phyloP scores from a whole-genome alignment of 1,284 basidiomycete species.

The Cryptococcus sp. region DNA sequence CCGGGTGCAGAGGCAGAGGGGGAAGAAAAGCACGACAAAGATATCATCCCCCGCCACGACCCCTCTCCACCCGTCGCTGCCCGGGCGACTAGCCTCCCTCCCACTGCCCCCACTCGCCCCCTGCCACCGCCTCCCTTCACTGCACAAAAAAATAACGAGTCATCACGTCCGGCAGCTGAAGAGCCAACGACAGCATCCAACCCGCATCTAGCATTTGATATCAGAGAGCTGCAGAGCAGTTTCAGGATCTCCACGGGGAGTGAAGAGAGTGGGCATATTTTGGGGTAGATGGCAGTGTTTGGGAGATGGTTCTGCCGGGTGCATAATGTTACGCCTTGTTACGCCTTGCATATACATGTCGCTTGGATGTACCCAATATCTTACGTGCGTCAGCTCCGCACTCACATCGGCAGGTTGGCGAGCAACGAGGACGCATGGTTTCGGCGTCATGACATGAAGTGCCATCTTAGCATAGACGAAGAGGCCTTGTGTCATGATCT shows the following conservation, averaged over 20 bases:
- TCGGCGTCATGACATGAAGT: no score
- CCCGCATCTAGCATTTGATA: conserved; percentile 3
- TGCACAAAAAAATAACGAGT: background rate
- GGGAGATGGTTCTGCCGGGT: no score
- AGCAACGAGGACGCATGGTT: no score
- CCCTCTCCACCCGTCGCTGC: background rate
- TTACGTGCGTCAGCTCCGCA: no score
- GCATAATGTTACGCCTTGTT: no score
- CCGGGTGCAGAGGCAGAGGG: conserved; percentile 3
- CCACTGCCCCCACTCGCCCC: background rate
- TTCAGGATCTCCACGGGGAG: background rate
- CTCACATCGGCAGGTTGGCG: no score
- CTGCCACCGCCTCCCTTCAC: background rate
- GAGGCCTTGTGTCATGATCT: no score
- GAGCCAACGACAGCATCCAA: background rate
- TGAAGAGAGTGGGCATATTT: background rate
- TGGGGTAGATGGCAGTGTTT: background rate
- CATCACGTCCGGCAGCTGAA: background rate
- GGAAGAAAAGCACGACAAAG: background rate
- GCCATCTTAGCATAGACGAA: no score
- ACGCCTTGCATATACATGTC: no score
- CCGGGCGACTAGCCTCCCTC: background rate
- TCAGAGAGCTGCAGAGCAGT: conserved; percentile 10
- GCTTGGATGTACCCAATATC: no score
- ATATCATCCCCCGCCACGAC: background rate